phyloP scores from a whole-genome alignment of 805 yeast species.

The Teunomyces lycoperdinae region DNA sequence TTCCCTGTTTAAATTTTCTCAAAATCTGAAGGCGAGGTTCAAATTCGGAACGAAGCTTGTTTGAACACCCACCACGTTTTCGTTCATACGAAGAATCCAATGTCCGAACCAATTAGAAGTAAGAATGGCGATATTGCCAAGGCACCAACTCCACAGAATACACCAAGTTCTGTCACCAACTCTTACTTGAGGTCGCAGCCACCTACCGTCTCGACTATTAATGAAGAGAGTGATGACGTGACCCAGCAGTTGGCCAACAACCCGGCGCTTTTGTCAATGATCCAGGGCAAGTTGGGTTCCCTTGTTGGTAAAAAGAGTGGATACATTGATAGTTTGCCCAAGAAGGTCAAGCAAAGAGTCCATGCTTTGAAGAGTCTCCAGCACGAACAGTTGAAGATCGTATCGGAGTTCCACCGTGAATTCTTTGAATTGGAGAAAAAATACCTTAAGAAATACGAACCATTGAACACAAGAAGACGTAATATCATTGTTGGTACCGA shows the following conservation, averaged over 20 bases:
- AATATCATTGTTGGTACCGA: slow-evolving; percentile 66
- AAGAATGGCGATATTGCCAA: slow-evolving; percentile 71
- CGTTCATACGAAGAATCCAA: slow-evolving; percentile 17
- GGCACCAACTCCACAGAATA: slow-evolving; percentile 98
- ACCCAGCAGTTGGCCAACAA: slow-evolving; percentile 60
- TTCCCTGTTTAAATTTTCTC: neutral
- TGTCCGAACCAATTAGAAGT: slow-evolving; percentile 85
- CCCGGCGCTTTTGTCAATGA: slow-evolving; percentile 81
- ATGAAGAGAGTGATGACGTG: slow-evolving; percentile 54
- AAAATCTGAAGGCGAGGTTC: neutral
- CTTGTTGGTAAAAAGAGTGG: slow-evolving; percentile 87
- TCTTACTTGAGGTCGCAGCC: slow-evolving; percentile 66
- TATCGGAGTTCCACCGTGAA: slow-evolving; percentile 89
- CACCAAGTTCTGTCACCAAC: slow-evolving; percentile 84
- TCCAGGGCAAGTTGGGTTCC: slow-evolving; percentile 82
- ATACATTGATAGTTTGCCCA: slow-evolving; percentile 75
- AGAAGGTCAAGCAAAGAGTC: slow-evolving; percentile 69
- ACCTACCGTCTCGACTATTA: slow-evolving; percentile 60
- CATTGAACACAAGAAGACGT: slow-evolving; percentile 71
- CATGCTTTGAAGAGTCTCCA: slow-evolving; percentile 81
- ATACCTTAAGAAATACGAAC: slow-evolving; percentile 68
- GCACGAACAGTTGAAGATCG: slow-evolving; percentile 73
- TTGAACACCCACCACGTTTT: slow-evolving; percentile 1
- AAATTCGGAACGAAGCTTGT: slow-evolving; percentile 2
- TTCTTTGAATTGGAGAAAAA: slow-evolving; percentile 81